phyloP scores from a whole-genome alignment of 129 eudicot genomes.

The Deinandra increscens region DNA sequence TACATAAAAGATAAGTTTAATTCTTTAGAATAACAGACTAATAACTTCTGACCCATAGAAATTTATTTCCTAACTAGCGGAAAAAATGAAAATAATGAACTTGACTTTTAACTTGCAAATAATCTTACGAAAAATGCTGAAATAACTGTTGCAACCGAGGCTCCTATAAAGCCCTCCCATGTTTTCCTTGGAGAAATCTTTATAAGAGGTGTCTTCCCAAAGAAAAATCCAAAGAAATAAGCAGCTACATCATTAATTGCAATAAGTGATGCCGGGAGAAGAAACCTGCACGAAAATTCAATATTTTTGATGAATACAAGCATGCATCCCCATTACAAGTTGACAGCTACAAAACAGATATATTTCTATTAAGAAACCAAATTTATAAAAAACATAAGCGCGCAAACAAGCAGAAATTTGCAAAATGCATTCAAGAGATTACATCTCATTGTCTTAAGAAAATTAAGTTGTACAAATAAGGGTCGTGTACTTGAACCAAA shows the following conservation, averaged over 20 bases:
- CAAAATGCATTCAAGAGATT: not conserved
- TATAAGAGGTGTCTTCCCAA: slow-evolving; percentile 81
- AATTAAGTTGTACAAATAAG: not conserved
- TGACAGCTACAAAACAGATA: not conserved
- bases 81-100: not conserved
- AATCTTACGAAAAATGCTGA: slow-evolving; percentile 74
- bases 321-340: not conserved
- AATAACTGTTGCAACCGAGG: slow-evolving; percentile 65
- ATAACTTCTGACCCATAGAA: slow-evolving; percentile 2
- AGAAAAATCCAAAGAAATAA: slow-evolving; percentile 75
- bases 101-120: slow-evolving; percentile 1
- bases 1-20: slow-evolving; percentile 25
- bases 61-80: not conserved
- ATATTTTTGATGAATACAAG: not conserved
- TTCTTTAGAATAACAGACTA: not conserved
- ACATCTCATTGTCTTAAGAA: not conserved
- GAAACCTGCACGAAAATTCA: slow-evolving; percentile 53
- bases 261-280: slow-evolving; percentile 78
- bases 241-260: slow-evolving; percentile 78
- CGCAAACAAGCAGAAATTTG: not conserved
- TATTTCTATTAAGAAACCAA: not conserved
- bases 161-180: slow-evolving; percentile 94
- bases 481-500: not conserved
- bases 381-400: not conserved
- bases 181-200: slow-evolving; percentile 89